Evolutionary conservation across 352 stramenopile genomes (phyloP).

Genomic region (Phytophthora citricola): DNA sequence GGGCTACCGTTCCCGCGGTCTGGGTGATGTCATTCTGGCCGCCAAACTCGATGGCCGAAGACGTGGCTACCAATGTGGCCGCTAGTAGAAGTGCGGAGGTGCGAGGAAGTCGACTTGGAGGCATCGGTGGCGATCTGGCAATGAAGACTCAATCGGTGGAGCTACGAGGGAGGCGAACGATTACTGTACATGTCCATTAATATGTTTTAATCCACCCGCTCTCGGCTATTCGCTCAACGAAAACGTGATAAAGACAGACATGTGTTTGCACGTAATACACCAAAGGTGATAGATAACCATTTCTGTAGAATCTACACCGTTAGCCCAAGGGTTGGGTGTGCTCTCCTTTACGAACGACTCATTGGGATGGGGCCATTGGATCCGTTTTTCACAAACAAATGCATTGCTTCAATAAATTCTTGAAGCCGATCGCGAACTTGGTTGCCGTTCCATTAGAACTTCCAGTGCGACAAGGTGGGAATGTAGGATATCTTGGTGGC

Average conservation of each 20-base stretch:
- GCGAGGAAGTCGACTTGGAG: slow-evolving; percentile 15
- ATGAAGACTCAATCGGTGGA: not conserved
- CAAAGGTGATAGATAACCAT: too few relatives aligned
- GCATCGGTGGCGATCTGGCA: slow-evolving; percentile 18
- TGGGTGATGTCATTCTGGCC: slow-evolving; percentile 24
- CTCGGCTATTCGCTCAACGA: too few relatives aligned
- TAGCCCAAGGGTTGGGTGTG: too few relatives aligned
- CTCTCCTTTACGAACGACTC: too few relatives aligned
- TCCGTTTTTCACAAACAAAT: too few relatives aligned
- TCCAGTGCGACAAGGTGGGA: not conserved
- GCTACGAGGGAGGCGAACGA: too few relatives aligned
- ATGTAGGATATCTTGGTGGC: not conserved
- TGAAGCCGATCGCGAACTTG: too few relatives aligned
- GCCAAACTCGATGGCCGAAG: slow-evolving; percentile 24
- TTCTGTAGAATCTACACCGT: too few relatives aligned
- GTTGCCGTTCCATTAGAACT: not conserved
- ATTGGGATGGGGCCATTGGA: too few relatives aligned
- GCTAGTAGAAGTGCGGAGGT: slow-evolving; percentile 15
- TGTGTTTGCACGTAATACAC: too few relatives aligned
- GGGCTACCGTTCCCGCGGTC: slow-evolving; percentile 14
- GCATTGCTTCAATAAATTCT: too few relatives aligned
- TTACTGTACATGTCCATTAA: not conserved
- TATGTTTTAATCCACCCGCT: not conserved
- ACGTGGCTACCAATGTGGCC: slow-evolving; percentile 1
- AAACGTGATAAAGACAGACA: too few relatives aligned